phyloP scores from a whole-genome alignment of 306 rosid species.

The Pueraria montana region DNA sequence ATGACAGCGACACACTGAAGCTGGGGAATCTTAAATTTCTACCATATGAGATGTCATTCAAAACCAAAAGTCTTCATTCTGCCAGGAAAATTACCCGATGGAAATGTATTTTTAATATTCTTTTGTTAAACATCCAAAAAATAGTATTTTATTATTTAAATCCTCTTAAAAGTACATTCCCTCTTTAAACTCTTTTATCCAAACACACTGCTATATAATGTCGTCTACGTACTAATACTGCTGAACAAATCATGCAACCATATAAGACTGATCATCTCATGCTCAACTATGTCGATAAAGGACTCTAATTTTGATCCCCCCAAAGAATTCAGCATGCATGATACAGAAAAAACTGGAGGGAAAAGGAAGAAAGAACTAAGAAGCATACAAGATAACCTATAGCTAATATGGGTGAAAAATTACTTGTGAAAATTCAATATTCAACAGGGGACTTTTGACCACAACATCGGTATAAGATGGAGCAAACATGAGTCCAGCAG shows the following conservation, averaged over 20 bases:
- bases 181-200: neutral
- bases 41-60: conserved; percentile 21
- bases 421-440: conserved; percentile 93
- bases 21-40: neutral
- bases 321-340: conserved; percentile 41
- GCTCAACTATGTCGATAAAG: conserved; percentile 31
- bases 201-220: conserved; percentile 12
- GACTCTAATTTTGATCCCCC: conserved; percentile 35
- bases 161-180: conserved; percentile 20
- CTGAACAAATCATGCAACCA: conserved; percentile 23
- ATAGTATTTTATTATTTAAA: conserved; percentile 9
- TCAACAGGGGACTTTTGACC: conserved; percentile 79
- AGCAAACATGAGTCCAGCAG: conserved; percentile 86
- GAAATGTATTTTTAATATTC: conserved; percentile 10
- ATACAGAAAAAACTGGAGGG: conserved; percentile 5
- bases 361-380: conserved; percentile 2
- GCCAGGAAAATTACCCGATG: conserved; percentile 5
- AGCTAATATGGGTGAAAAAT: conserved; percentile 25
- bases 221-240: conserved; percentile 25
- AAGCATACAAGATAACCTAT: conserved; percentile 14
- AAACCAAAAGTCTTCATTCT: conserved; percentile 5
- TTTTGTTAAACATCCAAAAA: neutral
- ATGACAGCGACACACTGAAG: neutral
- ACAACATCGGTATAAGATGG: conserved; percentile 83
- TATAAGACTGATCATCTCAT: conserved; percentile 16